A percentile compares a stretch with the other conserved stretches of the same genome.
These are phyloP conservation scores for Exophiala alcalophila DNA, from an alignment of 2,329 filamentous ascomycete genomes.

Conservation along the genomic window DNA sequence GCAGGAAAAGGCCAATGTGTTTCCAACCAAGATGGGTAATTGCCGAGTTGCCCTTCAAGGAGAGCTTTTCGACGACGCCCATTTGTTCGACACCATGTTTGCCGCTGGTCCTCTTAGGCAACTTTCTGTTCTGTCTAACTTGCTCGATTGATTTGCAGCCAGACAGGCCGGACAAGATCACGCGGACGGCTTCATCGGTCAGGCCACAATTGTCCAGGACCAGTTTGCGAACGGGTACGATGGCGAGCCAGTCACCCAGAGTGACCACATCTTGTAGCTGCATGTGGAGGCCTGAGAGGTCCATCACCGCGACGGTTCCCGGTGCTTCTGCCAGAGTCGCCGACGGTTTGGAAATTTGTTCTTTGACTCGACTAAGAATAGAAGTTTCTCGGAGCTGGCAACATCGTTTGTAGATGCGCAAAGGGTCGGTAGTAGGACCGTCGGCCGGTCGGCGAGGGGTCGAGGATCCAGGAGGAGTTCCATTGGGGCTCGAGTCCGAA, in stretches of 20 bases:
- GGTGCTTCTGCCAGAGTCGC: slow-evolving; percentile 61
- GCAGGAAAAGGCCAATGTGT: slow-evolving; percentile 82
- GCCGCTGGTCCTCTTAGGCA: slow-evolving; percentile 39
- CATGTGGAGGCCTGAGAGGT: slow-evolving; percentile 80
- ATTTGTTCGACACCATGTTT: slow-evolving; percentile 36
- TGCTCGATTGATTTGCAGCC: slow-evolving; percentile 68
- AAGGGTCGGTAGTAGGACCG: slow-evolving; percentile 84
- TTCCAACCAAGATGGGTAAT: slow-evolving; percentile 87
- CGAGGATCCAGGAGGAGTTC: slow-evolving; percentile 32
- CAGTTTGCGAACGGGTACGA: slow-evolving; percentile 85
- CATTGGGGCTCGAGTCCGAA: slow-evolving; percentile 46
- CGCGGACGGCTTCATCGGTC: slow-evolving; percentile 79
- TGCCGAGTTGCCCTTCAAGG: slow-evolving; percentile 83
- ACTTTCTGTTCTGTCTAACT: slow-evolving; percentile 50
- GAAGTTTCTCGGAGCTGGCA: slow-evolving; percentile 92
- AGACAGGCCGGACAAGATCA: slow-evolving; percentile 80
- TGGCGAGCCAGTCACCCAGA: slow-evolving; percentile 86
- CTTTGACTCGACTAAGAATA: slow-evolving; percentile 85
- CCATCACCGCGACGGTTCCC: slow-evolving; percentile 77
- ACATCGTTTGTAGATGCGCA: slow-evolving; percentile 88
- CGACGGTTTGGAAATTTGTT: slow-evolving; percentile 73
- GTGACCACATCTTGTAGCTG: slow-evolving; percentile 81
- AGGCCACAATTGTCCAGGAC: slow-evolving; percentile 84
- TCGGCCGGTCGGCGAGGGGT: slow-evolving; percentile 46
- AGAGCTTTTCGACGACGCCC: slow-evolving; percentile 80